Base-by-base conservation (phyloP, 352 stramenopile genomes). In the Phytopythium boreale region DNA sequence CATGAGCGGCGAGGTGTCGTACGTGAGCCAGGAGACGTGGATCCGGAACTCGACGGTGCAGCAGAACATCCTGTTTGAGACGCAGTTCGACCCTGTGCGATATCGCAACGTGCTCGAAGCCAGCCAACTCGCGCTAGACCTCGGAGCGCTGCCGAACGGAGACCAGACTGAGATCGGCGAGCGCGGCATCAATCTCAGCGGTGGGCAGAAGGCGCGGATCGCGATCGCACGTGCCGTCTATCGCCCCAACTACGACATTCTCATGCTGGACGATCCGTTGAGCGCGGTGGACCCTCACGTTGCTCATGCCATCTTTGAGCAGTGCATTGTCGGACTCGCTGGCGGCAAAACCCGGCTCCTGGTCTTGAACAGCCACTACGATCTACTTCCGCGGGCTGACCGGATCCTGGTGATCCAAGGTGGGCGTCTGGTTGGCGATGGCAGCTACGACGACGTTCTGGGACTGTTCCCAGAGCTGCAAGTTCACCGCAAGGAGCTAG, bases 101-200 rank as follows among this genome's bases (percentile, higher is more conserved):
- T 80, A 56, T 12, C 67, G 61, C 10, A 81, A 83, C 62, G 84
- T 90, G 10, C 63, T 97, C n/a, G 56, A 77, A 51, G 79, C 77
- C 9, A 98, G 90, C 59, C 84, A 90, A 34, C 74, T 98, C n/a
- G 53, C 69, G 4, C 71, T 88, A 39, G 94, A 98, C 69, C 67
- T 98, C 10, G 69, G 76, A n/a, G 70, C 94, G 3, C 77, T 98
- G n/a, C 82, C 89, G 4, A 69, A 86, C 52, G 92, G 94, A 14
- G 95, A 99, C 68, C 43, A 75, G 67, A 98, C 93, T 4, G 93
- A 98, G 71, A 98, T 99, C 56, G 96, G 95, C 6, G 95, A 98
- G 72, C 93, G 93, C 53, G 96, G 96, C 1, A 92, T 99, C 34
- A 99, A 96, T 46, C 67, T 99, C 4, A 96, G 74, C n/a, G 95